Base-by-base conservation (phyloP, 2,329 filamentous ascomycete genomes). In the Penicillium freii region DNA sequence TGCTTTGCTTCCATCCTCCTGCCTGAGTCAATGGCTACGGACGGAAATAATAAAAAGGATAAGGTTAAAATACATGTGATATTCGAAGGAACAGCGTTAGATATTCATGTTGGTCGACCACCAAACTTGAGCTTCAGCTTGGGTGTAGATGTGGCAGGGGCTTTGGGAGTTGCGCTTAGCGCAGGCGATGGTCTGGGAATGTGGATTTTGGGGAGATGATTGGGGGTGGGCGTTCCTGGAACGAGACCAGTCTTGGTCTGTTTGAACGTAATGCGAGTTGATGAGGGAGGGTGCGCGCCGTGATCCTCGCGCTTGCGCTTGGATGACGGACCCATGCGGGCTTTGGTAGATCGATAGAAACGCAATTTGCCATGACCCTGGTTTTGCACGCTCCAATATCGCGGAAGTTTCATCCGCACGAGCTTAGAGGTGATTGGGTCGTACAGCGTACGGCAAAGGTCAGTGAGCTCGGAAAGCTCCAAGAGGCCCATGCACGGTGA, bases 381-480 rank as follows among this genome's bases (percentile, higher is more conserved):
- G 62, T 84, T 75, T 63, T 80, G 71, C 31, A 79, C 78, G 54
- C 73, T 78, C 81, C 82, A 87, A 66, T 83, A 85, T 13, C 78
- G 79, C 27, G 85, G 85, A 56, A 81, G 80, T 58, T 77, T 78
- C 51, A 87, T 65, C 10, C 65, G 73, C n/a, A 86, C 74, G 21
- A 75, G 71, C 29, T 81, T 75, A 21, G 76, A 77, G 19, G 80
- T 80, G n/a, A 77, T 68, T 9, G 82, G 73, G 31, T 82, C 77
- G 62, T 83, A 87, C 17, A 88, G 69, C 56, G 85, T 71, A 38
- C 75, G 74, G 60, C 83, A 85, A 36, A 87, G 75, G 59, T 86
- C 83, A 19, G 83, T 73, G 33, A 87, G 76, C 39, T 83, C 80
- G 7, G 78, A 78, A 45, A 86, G 74, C 64, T 87, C 84, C 29